Conservation (phyloP, 1,284 basidiomycete genomes). For the Heterobasidion occidentale region DNA sequence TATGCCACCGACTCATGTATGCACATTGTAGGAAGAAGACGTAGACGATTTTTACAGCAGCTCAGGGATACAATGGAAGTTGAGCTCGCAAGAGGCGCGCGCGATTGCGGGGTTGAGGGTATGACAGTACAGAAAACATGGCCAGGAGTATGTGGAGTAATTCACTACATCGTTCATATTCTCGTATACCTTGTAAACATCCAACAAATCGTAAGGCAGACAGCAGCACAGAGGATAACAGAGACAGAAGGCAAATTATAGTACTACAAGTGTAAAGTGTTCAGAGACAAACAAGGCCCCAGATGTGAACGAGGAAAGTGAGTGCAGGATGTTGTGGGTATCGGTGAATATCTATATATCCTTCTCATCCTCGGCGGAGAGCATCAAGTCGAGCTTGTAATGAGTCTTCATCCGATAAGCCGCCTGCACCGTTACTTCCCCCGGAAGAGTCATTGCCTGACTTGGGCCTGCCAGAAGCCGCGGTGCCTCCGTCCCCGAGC, state of each 20-base stretch:
- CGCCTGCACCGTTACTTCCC: slow-evolving; percentile 35
- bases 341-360: too few relatives aligned
- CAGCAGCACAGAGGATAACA: not conserved
- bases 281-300: too few relatives aligned
- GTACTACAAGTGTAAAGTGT: too few relatives aligned
- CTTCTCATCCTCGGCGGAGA: slow-evolving; percentile 48
- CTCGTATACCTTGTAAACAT: not conserved
- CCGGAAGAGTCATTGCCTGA: slow-evolving; percentile 24
- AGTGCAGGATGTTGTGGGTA: too few relatives aligned
- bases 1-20: slow-evolving; percentile 5
- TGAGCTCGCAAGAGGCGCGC: slow-evolving; percentile 74
- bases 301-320: too few relatives aligned
- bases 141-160: not conserved
- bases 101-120: slow-evolving; percentile 58
- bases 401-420: slow-evolving; percentile 75
- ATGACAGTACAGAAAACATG: slow-evolving; percentile 17
- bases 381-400: slow-evolving; percentile 84
- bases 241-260: not conserved
- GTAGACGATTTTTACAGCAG: slow-evolving; percentile 89
- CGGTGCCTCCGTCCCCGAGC: slow-evolving; percentile 54
- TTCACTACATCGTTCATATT: not conserved
- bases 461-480: slow-evolving; percentile 22
- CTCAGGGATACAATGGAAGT: slow-evolving; percentile 86
- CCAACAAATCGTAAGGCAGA: not conserved
- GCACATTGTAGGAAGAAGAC: slow-evolving; percentile 66